Percentiles rank a stretch among this genome's conserved stretches.
Conservation (phyloP, 2,329 filamentous ascomycete genomes). For the Fusarium oxysporum region DNA sequence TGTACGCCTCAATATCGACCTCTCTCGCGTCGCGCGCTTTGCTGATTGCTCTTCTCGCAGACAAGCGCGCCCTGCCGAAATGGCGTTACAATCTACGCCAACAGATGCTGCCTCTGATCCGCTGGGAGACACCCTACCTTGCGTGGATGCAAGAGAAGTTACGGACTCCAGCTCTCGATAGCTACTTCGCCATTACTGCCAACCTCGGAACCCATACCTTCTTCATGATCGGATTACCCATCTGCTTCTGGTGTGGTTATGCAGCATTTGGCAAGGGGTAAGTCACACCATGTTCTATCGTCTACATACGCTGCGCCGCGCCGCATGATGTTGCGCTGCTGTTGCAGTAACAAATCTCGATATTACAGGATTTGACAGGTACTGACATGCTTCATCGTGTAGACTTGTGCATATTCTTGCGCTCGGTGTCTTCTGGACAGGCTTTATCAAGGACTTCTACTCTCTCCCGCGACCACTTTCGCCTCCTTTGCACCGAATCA, state of each 20-base stretch:
- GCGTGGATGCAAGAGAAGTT: conserved; percentile 84
- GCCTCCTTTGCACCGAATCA: conserved; percentile 91
- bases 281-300: conserved; percentile 49
- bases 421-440: conserved; percentile 85
- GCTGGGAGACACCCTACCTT: conserved; percentile 95
- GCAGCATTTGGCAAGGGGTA: conserved; percentile 88
- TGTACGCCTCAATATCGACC: conserved; percentile 59
- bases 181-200: conserved; percentile 96
- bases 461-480: conserved; percentile 93
- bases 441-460: conserved; percentile 93
- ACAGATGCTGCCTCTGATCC: conserved; percentile 83
- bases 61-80: conserved; percentile 82
- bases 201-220: conserved; percentile 98
- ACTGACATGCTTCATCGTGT: conserved; percentile 37
- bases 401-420: conserved; percentile 81
- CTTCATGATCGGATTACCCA: conserved; percentile 95
- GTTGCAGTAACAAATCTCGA: not conserved
- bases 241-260: conserved; percentile 97
- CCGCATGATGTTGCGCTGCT: conserved; percentile 12
- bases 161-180: conserved; percentile 87
- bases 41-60: conserved; percentile 57
- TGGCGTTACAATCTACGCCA: conserved; percentile 93
- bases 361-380: not conserved
- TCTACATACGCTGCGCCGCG: conserved; percentile 16
- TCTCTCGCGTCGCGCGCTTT: conserved; percentile 1